These are phyloP conservation scores for Strigomonas culicis DNA, from an alignment of 208 protist genomes.

Conservation along the genomic window DNA sequence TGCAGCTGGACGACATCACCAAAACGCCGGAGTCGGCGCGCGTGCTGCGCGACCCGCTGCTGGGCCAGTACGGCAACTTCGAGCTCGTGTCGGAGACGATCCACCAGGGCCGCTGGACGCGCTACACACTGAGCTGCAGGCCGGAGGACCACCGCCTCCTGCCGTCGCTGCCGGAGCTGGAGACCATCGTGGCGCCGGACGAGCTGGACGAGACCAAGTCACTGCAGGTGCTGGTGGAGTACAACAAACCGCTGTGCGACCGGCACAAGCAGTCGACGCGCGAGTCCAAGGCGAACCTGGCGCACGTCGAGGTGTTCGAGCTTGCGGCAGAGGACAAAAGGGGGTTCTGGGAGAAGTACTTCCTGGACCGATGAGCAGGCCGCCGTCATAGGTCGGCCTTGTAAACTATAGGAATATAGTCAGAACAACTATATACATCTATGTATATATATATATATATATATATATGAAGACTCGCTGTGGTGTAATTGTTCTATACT, in stretches of 20 bases:
- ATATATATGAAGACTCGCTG: too few species aligned
- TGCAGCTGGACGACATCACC: constrained; percentile 58
- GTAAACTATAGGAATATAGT: constrained; percentile 8
- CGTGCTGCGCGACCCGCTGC: constrained; percentile 43
- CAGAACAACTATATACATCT: too few species aligned
- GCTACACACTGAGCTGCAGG: constrained; percentile 52
- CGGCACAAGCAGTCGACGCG: constrained; percentile 56
- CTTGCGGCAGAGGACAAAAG: constrained; percentile 58
- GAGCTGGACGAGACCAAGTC: constrained; percentile 18
- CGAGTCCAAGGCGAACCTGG: constrained; percentile 52
- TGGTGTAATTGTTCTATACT: too few species aligned
- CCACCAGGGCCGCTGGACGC: constrained; percentile 57
- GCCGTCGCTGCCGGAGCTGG: constrained; percentile 34
- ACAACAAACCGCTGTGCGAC: constrained; percentile 65
- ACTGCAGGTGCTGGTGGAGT: constrained; percentile 40
- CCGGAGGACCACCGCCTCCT: constrained; percentile 66
- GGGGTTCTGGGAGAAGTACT: constrained; percentile 64
- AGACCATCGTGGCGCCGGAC: constrained; percentile 40
- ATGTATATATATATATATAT: too few species aligned
- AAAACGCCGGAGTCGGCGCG: constrained; percentile 55
- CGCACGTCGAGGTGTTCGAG: constrained; percentile 74
- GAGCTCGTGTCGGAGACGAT: constrained; percentile 31
- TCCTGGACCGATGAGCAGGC: constrained; percentile 53
- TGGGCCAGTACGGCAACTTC: constrained; percentile 63
- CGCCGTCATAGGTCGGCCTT: not conserved